phyloP scores from a whole-genome alignment of 2,329 filamentous ascomycete species.

The Neodidymelliopsis sp. region DNA sequence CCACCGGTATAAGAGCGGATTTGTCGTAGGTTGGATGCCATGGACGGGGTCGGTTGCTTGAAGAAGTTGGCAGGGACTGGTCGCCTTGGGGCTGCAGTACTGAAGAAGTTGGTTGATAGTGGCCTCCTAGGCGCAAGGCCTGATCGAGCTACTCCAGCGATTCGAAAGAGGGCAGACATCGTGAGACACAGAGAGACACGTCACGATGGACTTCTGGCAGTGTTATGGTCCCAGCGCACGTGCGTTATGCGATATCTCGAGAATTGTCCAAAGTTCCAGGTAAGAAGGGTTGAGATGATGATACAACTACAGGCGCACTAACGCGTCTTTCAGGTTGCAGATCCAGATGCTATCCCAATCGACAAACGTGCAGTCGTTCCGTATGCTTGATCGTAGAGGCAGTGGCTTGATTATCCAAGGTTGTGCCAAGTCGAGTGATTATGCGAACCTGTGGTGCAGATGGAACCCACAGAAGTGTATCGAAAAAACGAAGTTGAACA shows the following conservation, averaged over 20 bases:
- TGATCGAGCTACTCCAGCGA: constrained; percentile 22
- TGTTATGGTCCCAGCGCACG: not conserved
- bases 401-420: too few species aligned
- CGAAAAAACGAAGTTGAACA: too few species aligned
- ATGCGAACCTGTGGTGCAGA: too few species aligned
- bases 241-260: not conserved
- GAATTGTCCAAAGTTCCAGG: too few species aligned
- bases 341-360: too few species aligned
- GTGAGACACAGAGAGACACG: not conserved
- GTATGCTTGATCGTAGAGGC: too few species aligned
- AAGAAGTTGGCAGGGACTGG: constrained; percentile 30
- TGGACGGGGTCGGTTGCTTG: constrained; percentile 12
- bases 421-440: too few species aligned
- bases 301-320: too few species aligned
- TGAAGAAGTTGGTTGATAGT: constrained; percentile 10
- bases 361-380: too few species aligned
- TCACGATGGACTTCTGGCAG: not conserved
- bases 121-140: constrained; percentile 2
- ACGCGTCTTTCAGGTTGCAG: too few species aligned
- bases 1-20: constrained; percentile 13
- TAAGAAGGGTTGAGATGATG: too few species aligned
- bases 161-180: constrained; percentile 24
- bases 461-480: too few species aligned
- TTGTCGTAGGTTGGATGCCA: constrained; percentile 9
- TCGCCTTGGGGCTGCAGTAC: constrained; percentile 13